Conservation (phyloP, 768 basidiomycete genomes). For the Gymnopilus dilepis region DNA sequence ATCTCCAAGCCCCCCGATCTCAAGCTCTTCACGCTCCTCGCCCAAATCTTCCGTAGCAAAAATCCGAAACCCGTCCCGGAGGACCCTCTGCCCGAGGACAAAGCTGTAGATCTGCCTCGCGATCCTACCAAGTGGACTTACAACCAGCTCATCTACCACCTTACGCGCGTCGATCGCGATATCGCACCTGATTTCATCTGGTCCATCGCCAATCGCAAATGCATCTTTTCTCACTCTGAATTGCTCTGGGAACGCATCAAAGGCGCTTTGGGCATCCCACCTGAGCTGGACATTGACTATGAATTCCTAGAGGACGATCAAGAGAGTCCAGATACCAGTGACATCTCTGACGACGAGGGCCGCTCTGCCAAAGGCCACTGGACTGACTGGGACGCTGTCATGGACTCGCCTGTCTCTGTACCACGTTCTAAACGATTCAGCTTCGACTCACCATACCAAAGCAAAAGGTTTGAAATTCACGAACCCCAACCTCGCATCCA, state of each 20-base stretch:
- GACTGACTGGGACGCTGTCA: constrained; percentile 50
- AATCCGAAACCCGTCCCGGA: constrained; percentile 12
- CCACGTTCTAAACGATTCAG: constrained; percentile 28
- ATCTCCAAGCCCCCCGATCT: constrained; percentile 68
- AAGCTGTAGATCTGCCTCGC: constrained; percentile 39
- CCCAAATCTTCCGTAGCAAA: constrained; percentile 64
- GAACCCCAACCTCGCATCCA: constrained; percentile 26
- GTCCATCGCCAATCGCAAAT: constrained; percentile 74
- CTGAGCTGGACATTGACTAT: constrained; percentile 75
- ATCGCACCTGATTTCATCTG: constrained; percentile 73
- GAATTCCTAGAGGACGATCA: constrained; percentile 35
- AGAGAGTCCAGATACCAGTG: constrained; percentile 41
- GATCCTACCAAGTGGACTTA: constrained; percentile 78
- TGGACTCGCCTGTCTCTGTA: constrained; percentile 47
- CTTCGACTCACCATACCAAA: constrained; percentile 26
- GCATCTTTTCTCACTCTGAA: constrained; percentile 78
- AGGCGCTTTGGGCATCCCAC: constrained; percentile 85
- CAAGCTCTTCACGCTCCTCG: constrained; percentile 73
- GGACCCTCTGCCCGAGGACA: constrained; percentile 28
- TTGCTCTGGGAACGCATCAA: constrained; percentile 93
- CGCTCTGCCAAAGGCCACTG: constrained; percentile 36
- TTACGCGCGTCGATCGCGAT: constrained; percentile 67
- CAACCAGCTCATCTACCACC: constrained; percentile 67
- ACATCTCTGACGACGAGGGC: constrained; percentile 48
- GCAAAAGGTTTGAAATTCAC: constrained; percentile 18